Evolutionary conservation across 768 basidiomycete species (phyloP).

Genomic region (Trametopsis cervina): DNA sequence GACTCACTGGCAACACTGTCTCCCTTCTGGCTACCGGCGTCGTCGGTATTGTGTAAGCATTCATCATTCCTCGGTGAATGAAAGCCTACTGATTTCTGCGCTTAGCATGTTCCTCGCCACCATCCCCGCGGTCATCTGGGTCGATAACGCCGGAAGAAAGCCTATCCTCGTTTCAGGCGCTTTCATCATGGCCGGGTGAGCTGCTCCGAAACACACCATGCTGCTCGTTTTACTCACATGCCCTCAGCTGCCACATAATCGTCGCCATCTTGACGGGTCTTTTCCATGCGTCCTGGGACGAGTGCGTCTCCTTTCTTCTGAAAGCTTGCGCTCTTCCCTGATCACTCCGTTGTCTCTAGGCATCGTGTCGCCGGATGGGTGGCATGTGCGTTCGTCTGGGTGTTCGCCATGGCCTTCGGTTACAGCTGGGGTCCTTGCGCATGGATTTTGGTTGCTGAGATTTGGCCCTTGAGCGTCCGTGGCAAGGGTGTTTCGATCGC

Average conservation of each 20-base stretch:
- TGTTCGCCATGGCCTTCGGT: conserved; percentile 69
- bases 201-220: conserved; percentile 4
- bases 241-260: conserved; percentile 55
- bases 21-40: conserved; percentile 60
- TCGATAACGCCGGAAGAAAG: conserved; percentile 70
- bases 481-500: conserved; percentile 73
- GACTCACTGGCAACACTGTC: conserved; percentile 53
- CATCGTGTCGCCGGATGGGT: conserved; percentile 59
- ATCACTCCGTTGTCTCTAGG: too few species aligned
- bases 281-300: conserved; percentile 48
- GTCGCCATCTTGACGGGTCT: conserved; percentile 59
- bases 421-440: conserved; percentile 77
- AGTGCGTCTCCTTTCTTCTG: conserved; percentile 25
- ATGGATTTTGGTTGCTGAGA: conserved; percentile 75
- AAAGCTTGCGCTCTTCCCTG: neutral
- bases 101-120: conserved; percentile 67
- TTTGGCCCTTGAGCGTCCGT: conserved; percentile 65
- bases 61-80: neutral
- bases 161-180: conserved; percentile 70
- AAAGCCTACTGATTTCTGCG: neutral
- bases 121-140: conserved; percentile 76
- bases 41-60: conserved; percentile 73
- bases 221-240: conserved; percentile 10
- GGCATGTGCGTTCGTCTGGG: conserved; percentile 65
- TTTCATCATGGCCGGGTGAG: conserved; percentile 60